These are phyloP conservation scores for Solanum sejunctum DNA, from an alignment of 257 asterid genomes.

Conservation along the genomic window DNA sequence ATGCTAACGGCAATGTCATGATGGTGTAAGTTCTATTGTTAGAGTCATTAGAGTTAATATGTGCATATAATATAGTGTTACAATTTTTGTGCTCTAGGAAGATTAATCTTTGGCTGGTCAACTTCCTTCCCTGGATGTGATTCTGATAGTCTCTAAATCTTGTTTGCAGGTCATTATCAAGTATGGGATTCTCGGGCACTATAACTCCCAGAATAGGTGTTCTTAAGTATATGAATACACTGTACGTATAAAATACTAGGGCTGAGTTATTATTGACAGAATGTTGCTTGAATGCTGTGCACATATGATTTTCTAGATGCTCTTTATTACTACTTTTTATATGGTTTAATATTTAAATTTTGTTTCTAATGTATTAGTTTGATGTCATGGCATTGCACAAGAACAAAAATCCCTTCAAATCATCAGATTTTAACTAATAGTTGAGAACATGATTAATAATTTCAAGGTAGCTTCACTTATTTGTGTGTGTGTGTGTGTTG, in stretches of 20 bases:
- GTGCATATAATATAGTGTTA: background rate
- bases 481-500: too few species aligned
- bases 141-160: slow-evolving; percentile 1
- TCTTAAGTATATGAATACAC: slow-evolving; percentile 49
- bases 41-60: background rate
- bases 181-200: slow-evolving; percentile 85
- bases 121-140: background rate
- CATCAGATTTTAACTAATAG: background rate
- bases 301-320: background rate
- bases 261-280: background rate
- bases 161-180: slow-evolving; percentile 66
- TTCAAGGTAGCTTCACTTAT: background rate
- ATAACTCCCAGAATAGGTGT: slow-evolving; percentile 62
- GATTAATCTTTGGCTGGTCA: background rate
- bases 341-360: background rate
- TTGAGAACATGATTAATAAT: background rate
- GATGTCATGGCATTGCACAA: background rate
- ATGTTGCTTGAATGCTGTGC: background rate
- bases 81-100: background rate
- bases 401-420: background rate
- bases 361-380: background rate
- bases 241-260: slow-evolving; percentile 36
- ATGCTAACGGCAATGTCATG: slow-evolving; percentile 33
- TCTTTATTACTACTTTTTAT: background rate
- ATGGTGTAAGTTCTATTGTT: slow-evolving; percentile 44